Conservation (phyloP, 2,329 filamentous ascomycete genomes). For the Aspergillus ibericus region DNA sequence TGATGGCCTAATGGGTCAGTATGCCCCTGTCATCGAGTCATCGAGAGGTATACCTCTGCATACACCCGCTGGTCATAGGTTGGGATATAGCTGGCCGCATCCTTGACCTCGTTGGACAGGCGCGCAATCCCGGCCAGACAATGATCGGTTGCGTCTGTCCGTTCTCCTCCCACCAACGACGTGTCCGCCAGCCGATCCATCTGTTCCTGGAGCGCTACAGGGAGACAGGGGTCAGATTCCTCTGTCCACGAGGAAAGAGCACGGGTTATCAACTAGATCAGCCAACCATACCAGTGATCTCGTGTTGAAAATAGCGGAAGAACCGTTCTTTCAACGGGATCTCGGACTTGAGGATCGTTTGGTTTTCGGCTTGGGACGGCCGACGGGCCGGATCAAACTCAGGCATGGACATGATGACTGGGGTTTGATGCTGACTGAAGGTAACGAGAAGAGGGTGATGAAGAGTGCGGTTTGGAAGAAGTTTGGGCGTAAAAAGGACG, state of each 20-base stretch:
- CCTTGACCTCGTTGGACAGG: slow-evolving; percentile 80
- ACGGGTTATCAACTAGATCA: background rate
- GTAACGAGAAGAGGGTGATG: background rate
- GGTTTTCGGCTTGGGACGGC: slow-evolving; percentile 34
- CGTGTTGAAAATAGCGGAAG: slow-evolving; percentile 78
- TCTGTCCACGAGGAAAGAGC: slow-evolving; percentile 9
- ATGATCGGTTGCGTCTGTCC: slow-evolving; percentile 76
- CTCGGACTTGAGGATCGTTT: slow-evolving; percentile 36
- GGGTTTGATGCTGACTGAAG: background rate
- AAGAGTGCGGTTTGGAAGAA: background rate
- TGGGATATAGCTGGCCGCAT: slow-evolving; percentile 78
- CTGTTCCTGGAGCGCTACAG: slow-evolving; percentile 69
- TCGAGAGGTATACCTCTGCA: slow-evolving; percentile 59
- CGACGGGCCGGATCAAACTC: slow-evolving; percentile 29
- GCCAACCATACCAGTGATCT: slow-evolving; percentile 62
- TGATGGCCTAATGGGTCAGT: slow-evolving; percentile 63
- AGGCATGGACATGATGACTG: slow-evolving; percentile 32
- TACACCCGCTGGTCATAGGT: slow-evolving; percentile 89
- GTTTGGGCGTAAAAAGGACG: slow-evolving; percentile 2
- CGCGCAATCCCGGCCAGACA: slow-evolving; percentile 76
- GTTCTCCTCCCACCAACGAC: slow-evolving; percentile 67
- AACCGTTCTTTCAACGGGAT: slow-evolving; percentile 70
- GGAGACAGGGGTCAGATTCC: slow-evolving; percentile 18
- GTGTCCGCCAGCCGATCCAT: slow-evolving; percentile 68
- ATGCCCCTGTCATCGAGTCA: background rate